Evolutionary conservation across 2,329 filamentous ascomycete genomes (phyloP), one percentile per base, ranked within the genome.

Genomic region (Fusarium neocosmosporiellum): DNA sequence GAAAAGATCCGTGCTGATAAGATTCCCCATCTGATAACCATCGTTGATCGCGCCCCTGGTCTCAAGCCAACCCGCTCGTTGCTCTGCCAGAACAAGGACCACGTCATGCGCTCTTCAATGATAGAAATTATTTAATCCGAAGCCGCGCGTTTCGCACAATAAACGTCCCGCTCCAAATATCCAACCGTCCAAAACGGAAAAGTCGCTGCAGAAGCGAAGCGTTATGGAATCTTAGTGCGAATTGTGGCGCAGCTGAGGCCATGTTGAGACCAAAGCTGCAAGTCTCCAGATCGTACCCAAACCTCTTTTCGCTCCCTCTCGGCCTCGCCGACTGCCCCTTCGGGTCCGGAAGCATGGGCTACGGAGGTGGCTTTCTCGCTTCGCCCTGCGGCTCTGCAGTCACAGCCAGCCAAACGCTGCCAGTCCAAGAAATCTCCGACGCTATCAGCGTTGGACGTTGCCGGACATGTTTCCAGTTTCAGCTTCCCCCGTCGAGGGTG

Each of bases 341-440:
- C 33, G 22, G 53, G 53, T 57, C 53, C 33, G 33, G 31, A 10
- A 6, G 18, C 31, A 22, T 2, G 33, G 39, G 22, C 34, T 29
- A 48, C 29, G 37, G 27, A 57, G 31, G 29, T 43, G 14, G 16
- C 50, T 34, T 34, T n/a, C 48, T 53, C 22, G 48, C 27, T 59
- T 36, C 5, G 22, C 34, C 39, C 61, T 67, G 66, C 66, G 64
- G 66, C 58, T 69, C 50, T 67, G 57, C 27, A 62, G 18, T 31
- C 55, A 50, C 9, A 14, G 48, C 27, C 8, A 31, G 48, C 53
- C 53, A 57, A 34, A 2, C 14, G 16, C 11, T 6, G 53, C 14
- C 16, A 27, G 53, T 29, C 31, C 9, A 53, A 34, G 33, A 41
- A 46, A 66, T 68, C 53, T 37, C 53, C 53, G 33, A 57, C 27